Conservation (phyloP, 2,329 filamentous ascomycete species). For the Tolypocladium capitatum region DNA sequence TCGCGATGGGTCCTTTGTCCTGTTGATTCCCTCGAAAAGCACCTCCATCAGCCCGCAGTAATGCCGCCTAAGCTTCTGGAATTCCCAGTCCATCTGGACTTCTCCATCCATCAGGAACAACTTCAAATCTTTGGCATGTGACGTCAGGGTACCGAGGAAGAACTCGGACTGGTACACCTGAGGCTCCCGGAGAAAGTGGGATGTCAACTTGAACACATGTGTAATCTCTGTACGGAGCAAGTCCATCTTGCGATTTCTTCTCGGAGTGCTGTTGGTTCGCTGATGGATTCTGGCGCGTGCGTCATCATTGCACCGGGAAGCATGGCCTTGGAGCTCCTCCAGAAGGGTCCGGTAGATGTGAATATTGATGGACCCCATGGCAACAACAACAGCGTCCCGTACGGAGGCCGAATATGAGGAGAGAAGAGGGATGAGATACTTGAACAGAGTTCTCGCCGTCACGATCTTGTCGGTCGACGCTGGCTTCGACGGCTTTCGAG, state of each 20-base stretch:
- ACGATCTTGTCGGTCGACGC: constrained; percentile 64
- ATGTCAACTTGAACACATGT: constrained; percentile 88
- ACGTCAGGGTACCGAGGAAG: constrained; percentile 77
- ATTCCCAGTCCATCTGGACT: constrained; percentile 88
- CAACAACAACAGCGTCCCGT: constrained; percentile 77
- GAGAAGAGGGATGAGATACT: constrained; percentile 78
- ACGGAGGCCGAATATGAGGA: constrained; percentile 69
- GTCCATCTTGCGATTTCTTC: constrained; percentile 73
- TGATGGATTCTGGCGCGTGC: constrained; percentile 78
- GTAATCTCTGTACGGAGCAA: constrained; percentile 86
- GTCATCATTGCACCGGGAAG: constrained; percentile 76
- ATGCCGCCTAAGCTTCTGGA: constrained; percentile 79
- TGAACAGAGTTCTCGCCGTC: constrained; percentile 79
- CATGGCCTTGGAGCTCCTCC: constrained; percentile 78
- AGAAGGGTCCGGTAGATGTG: constrained; percentile 85
- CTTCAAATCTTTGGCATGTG: constrained; percentile 83
- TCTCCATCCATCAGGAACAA: constrained; percentile 91
- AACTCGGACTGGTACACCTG: constrained; percentile 78
- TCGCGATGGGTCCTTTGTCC: constrained; percentile 67
- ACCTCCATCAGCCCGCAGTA: constrained; percentile 92
- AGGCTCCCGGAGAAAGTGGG: constrained; percentile 69
- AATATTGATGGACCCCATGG: constrained; percentile 87
- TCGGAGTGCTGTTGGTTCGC: constrained; percentile 68
- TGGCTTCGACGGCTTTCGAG: constrained; percentile 64
- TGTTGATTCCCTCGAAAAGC: constrained; percentile 81